Conservation (phyloP, 2,329 filamentous ascomycete species). For the Phyllosticta paracitricarpa region DNA sequence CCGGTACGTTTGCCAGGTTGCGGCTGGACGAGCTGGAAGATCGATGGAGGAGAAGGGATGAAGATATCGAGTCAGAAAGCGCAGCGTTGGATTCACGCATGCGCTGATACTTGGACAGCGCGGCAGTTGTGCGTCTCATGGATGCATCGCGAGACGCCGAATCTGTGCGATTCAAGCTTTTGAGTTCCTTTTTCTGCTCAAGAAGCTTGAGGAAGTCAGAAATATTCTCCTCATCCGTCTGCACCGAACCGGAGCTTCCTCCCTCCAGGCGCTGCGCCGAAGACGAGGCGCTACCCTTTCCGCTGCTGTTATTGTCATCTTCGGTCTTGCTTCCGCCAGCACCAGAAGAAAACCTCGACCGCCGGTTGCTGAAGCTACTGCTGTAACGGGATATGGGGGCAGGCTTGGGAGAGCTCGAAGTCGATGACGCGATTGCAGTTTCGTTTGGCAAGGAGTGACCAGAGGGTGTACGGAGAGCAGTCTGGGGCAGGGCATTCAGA, state of each 20-base stretch:
- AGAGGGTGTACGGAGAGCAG: conserved; percentile 59
- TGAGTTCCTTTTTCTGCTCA: conserved; percentile 78
- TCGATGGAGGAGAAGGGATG: conserved; percentile 73
- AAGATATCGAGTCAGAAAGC: conserved; percentile 86
- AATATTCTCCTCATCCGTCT: conserved; percentile 83
- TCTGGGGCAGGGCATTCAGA: conserved; percentile 64
- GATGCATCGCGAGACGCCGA: conserved; percentile 51
- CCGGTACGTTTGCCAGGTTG: conserved; percentile 55
- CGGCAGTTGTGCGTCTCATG: conserved; percentile 65
- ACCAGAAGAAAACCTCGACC: conserved; percentile 66
- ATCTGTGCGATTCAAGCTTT: conserved; percentile 63
- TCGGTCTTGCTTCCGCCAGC: conserved; percentile 56
- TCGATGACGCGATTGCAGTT: conserved; percentile 52
- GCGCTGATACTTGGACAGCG: conserved; percentile 73
- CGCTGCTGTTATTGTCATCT: conserved; percentile 70
- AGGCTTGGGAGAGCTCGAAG: conserved; percentile 69
- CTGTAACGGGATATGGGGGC: conserved; percentile 74
- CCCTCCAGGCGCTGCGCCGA: conserved; percentile 48
- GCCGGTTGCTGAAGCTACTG: conserved; percentile 85
- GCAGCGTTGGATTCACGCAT: conserved; percentile 85
- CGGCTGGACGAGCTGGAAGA: conserved; percentile 71
- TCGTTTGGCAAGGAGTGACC: conserved; percentile 41
- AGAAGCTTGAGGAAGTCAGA: conserved; percentile 85
- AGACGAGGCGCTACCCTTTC: conserved; percentile 64
- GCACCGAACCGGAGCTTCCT: conserved; percentile 51